Base-by-base conservation (phyloP, 2,329 filamentous ascomycete species). In the Chaetomiaceae sp. region DNA sequence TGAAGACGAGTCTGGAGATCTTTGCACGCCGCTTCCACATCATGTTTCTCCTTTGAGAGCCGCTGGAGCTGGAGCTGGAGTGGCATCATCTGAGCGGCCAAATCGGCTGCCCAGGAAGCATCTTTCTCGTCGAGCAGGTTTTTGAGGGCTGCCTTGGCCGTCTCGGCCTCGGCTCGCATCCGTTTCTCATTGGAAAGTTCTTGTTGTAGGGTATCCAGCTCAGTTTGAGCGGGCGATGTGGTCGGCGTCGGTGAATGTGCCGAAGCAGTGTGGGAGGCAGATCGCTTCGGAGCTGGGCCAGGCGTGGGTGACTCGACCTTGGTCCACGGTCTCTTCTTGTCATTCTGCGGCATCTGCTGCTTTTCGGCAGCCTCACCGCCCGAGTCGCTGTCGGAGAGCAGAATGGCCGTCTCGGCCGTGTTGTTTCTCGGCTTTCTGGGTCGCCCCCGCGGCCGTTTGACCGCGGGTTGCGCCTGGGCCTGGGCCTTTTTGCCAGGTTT, bases 401-500 rank as follows among this genome's bases (percentile, higher is more conserved):
- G 23, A n/a, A 53, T 53, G 5, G 51, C 51, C 0, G 51, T 53
- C 3, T 53, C 51, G 1, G 9, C 13, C 10, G 51, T 53, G n/a
- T 53, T 53, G 51, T 42, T 53, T 33, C 16, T 53, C 5, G 25
- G 37, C 21, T 53, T 53, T 3, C 23, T 30, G 9, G 51, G 46
- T 16, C 51, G 27, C 3, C 51, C 51, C 4, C 51, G 35, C 6
- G 35, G 30, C n/a, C 51, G 33, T 37, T 53, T 53, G 12, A 34
- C 33, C 7, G 42, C 19, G 14, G 35, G 17, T 2, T 12, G 19
- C n/a, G n/a, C n/a, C n/a, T n/a, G n/a, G n/a, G n/a, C n/a, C n/a
- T n/a, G n/a, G 13, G 25, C 16, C 20, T 43, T 47, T 19, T 23
- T 25, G 13, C 13, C 20, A 3, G 33, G 19, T 3, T 31, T 40